Base-by-base conservation (phyloP, 2,329 filamentous ascomycete genomes). In the Periconia digitata region DNA sequence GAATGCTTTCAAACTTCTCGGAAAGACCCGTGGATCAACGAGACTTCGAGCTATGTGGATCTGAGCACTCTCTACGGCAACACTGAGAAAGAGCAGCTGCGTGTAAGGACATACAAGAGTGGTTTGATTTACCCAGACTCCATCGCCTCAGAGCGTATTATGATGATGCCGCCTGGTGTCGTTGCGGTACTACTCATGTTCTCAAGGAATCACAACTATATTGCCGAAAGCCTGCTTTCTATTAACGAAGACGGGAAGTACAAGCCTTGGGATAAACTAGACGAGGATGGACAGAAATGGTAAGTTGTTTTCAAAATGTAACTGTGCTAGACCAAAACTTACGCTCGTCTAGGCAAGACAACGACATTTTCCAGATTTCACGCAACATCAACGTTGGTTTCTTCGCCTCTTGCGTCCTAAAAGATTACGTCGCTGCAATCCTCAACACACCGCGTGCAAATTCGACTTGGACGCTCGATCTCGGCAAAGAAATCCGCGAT, bases 191-290 rank as follows among this genome's bases (percentile, higher is more conserved):
- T 87, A 50, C 67, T 88, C 22, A 80, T 88, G 50, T 79, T 86
- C 67, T 87, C 85, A 73, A 78, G 74, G 12, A 92, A 92, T 72
- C 91, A 95, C 71, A 95, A 96, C 71, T 79, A 91, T 56, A 82
- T 90, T 1, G 90, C 87, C 2, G 80, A 84, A 40, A 85, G 90
- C 51, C 76, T 95, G 16, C 86, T 87, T 0, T 74, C 80, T 17
- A 90, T 95, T 70, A 95, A 95, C 59, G 90, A 96, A 60, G 83
- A 83, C 39, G 85, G 83, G 10, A 81, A 87, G 21, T 95, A 95
- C 72, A 82, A 79, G 1, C 83, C 82, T 75, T 59, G 72, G 78
- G 49, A 87, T 87, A 0, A 60, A 73, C 0, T 64, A 65, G 57
- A 66, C 37, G 58, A 64, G 7, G 64, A 63, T 32, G 47, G 41